Evolutionary conservation across 495 filamentous ascomycete genomes (phyloP), one percentile per base, ranked within the genome.

Genomic region (Tuber brumale): DNA sequence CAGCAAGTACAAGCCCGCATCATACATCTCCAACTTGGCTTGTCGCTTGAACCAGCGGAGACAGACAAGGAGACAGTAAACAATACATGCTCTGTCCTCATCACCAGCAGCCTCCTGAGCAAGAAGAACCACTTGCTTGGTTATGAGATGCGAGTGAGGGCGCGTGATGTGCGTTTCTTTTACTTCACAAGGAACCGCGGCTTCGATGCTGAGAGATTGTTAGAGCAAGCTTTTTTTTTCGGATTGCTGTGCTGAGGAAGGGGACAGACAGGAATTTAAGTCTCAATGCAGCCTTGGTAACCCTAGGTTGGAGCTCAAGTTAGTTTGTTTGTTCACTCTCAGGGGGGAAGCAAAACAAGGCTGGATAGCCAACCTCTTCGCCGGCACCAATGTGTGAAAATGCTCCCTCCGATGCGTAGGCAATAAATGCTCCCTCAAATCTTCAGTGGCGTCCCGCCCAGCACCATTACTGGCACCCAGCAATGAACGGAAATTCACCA

Each of bases 11-110:
- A 99, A 86, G 71, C 93, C 92, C 5, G 94, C 90, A 84, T 99
- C 94, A 91, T 94, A 98, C 12, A 97, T 89, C 86, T 98, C 95
- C 35, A 91, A 83, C 27, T 44, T 70, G 10, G 78, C 90, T 84
- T 98, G 94, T 27, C 88, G 89, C 80, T 91, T 91, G 85, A 97
- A 99, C 95, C 95, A 99, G 75, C 91, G 89, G 81, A 95, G 89
- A 83, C 93, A 96, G 37, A 98, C 88, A 1, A 99, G 88, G 75
- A 99, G 86, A 74, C 92, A 94, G 84, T 90, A 97, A 8, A 94
- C 90, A 1, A 99, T 90, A 81, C 94, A 97, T 9, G 90, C 89
- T 19, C 86, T 84, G 77, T 93, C 86, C 23, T 97, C 91, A 9
- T 88, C 84, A 14, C 93, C 93, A 9, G 93, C 95, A 1, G 96